Base-by-base conservation (phyloP, 768 basidiomycete species). In the Imleria badia region DNA sequence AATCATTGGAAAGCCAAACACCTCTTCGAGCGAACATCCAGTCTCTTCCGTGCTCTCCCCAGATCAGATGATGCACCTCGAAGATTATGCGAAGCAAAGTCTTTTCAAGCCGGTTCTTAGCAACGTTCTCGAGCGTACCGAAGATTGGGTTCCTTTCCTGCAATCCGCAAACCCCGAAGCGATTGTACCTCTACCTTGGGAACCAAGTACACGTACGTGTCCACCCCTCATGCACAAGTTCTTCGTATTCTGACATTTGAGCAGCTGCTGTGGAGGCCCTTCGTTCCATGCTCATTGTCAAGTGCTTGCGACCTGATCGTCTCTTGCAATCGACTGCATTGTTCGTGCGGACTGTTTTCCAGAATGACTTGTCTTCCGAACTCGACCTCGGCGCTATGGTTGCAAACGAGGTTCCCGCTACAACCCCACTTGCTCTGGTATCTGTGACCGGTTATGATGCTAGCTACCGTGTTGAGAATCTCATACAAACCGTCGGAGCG, bases 391-490 rank as follows among this genome's bases (percentile, higher is more conserved):
- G 81, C 19, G 69, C 73, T 10, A 87, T 98, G 76, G 92, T 98
- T 26, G 61, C 78, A 8, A 81, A 89, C 63, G 94, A 98, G 67
- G 82, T 94, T 31, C 79, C 82, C 5, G 81, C 94, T 3, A 78
- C 82, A 5, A 92, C 92, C 0, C 95, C 97, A 2, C 75, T 98
- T 23, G 91, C 94, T 5, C 76, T 99, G 45, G 84, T 94, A 30
- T 98, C 96, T 7, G 94, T 99, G 4, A 85, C 92, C 3, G 97
- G 97, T 15, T 96, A 97, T 66, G 97, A 99, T 68, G 97, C 97
- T n/a, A 96, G 94, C 70, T 98, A 95, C 71, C 85, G 91, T 45
- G 91, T 97, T 36, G 94, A 97, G 63, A 87, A 86, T 60, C 81
- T 96, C 40, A 84, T 94, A 60, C 84, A 87, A 67, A 85, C 85